Evolutionary conservation across 1,284 basidiomycete genomes (phyloP).

Genomic region (Agaricales sp.): DNA sequence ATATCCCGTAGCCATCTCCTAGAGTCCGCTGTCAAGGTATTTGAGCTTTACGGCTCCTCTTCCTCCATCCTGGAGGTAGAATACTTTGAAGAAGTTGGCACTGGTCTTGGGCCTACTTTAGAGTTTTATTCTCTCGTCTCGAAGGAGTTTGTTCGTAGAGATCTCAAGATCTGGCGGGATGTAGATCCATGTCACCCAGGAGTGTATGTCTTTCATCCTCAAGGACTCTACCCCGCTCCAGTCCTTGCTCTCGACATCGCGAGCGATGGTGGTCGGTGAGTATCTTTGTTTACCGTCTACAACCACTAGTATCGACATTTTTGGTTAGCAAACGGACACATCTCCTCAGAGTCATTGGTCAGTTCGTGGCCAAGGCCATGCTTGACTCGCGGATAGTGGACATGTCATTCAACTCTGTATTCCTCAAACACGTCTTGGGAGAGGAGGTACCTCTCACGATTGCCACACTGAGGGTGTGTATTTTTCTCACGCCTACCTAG

Average conservation of each 20-base stretch:
- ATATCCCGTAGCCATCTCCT: conserved; percentile 92
- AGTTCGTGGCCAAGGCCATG: conserved; percentile 97
- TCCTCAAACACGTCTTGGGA: conserved; percentile 82
- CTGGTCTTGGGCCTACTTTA: conserved; percentile 94
- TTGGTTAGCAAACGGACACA: conserved; percentile 60
- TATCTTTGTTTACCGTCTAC: conserved; percentile 11
- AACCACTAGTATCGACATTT: conserved; percentile 3
- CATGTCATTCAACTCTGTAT: conserved; percentile 86
- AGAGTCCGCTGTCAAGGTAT: conserved; percentile 96
- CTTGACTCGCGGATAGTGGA: conserved; percentile 97
- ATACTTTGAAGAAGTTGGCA: conserved; percentile 99
- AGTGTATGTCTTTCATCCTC: conserved; percentile 70
- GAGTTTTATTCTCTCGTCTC: conserved; percentile 96
- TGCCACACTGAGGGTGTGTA: conserved; percentile 64
- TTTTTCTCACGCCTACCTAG: conserved; percentile 1
- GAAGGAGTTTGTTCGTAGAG: conserved; percentile 83
- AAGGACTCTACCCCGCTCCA: conserved; percentile 86
- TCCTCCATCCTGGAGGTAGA: conserved; percentile 94
- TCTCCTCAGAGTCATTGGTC: conserved; percentile 85
- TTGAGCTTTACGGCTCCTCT: conserved; percentile 92
- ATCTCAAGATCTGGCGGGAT: conserved; percentile 87
- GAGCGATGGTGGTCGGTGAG: conserved; percentile 64
- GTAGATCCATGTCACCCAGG: conserved; percentile 42
- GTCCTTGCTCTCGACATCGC: conserved; percentile 53
- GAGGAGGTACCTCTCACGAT: conserved; percentile 78